Base-by-base conservation (phyloP, 192 early-diverging fungal species). In the Backusella liffmaniae region DNA sequence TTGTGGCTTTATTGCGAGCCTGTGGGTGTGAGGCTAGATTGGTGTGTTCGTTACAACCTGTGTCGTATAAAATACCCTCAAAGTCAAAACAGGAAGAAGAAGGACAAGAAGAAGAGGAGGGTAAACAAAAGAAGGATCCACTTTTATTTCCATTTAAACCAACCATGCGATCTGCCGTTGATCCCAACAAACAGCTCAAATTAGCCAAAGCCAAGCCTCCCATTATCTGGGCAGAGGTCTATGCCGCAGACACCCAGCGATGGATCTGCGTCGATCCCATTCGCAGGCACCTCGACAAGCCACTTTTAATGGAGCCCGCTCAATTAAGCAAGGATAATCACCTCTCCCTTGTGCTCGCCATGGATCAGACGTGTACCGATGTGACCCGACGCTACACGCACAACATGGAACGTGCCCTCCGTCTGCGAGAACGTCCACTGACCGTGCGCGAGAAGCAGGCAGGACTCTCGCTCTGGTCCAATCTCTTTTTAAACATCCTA, bases 191-290 rank as follows among this genome's bases (percentile, higher is more conserved):
- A 3, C 70, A 71, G 26, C 7, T 44, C 4, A 71, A 32, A 30
- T 12, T 10, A 1, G 5, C 4, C 0, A 68, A 75, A 35, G 68
- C 77, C 6, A 78, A 79, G 41, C 80, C 85, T 5, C 88, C 92
- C 18, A 86, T 83, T 30, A 90, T 90, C 42, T 94, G 92, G 92
- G 82, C 83, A 51, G 93, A 94, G 70, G 86, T 91, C 9, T 92
- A 87, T 51, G 84, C 84, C 15, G 70, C 77, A 12, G 66, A 76
- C 4, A 68, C 73, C n/a, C 73, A 84, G 59, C 78, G 81, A 73
- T 94, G 93, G 93, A 74, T 90, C n/a, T 82, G 82, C n/a, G 80
- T 92, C 23, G 90, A 91, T 77, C 88, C 89, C 8, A 81, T 91
- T 9, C 76, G 85, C 18, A 87, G 82, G 7, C 42, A 86, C 26